Evolutionary conservation across 2,329 filamentous ascomycete species (phyloP), one percentile per base, ranked within the genome.

Genomic region (Beauveria varroae): DNA sequence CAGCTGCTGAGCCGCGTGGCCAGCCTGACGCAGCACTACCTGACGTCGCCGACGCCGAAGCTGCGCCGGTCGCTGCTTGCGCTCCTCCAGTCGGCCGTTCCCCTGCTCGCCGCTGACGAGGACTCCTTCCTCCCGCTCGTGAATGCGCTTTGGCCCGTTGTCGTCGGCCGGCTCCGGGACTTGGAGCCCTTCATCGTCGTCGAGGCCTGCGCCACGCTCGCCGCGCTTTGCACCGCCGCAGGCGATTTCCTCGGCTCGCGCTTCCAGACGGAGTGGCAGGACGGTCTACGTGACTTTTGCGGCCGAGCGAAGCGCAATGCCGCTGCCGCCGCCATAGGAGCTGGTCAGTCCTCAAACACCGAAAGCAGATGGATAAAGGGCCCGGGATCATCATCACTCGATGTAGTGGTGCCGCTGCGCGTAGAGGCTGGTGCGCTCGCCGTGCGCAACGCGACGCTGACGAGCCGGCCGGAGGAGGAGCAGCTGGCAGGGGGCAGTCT

Each of bases 141-240:
- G 67, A 95, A 98, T 73, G 87, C 89, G 3, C 79, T 98, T 8
- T 99, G 93, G 93, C 92, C 93, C 0, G 88, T 96, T 7, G 77
- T 96, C 5, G 76, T 88, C 1, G 79, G 81, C n/a, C 81, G 86
- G 26, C 77, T 91, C 6, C 83, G 86, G 65, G 89, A 91, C 65
- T 65, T 75, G 4, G 87, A 91, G 71, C 76, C 84, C 0, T 89
- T 86, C 68, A 83, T 97, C 10, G 82, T 83, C 2, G 81, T 88
- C 9, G 84, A 87, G 18, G 87, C 91, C 6, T 86, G 91, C 62
- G 80, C 86, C 16, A 83, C 90, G 0, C 78, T 98, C 3, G 78
- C 78, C 2, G 77, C 81, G 12, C 80, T 97, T 61, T 96, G 91
- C 69, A 76, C 78, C 61, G 78, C 84, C 52, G 90, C 91, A 0